These are phyloP conservation scores for Candida oleophila DNA, from an alignment of 805 yeast species.

Conservation along the genomic window DNA sequence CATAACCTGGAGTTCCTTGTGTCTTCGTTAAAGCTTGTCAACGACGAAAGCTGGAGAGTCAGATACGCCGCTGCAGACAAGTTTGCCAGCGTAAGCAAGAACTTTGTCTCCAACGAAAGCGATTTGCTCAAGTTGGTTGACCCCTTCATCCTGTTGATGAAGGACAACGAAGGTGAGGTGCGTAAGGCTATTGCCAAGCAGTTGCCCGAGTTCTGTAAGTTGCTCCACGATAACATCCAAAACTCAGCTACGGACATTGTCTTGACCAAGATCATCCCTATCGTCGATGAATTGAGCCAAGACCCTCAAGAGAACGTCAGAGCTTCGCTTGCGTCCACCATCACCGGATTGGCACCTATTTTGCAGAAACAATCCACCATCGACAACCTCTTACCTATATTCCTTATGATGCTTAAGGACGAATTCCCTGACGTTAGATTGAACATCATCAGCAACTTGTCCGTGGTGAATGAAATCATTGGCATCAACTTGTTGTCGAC, in stretches of 20 bases:
- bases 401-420: slow-evolving; percentile 91
- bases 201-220: slow-evolving; percentile 68
- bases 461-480: slow-evolving; percentile 88
- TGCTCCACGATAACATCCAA: slow-evolving; percentile 38
- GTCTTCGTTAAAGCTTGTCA: slow-evolving; percentile 67
- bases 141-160: slow-evolving; percentile 74
- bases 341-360: slow-evolving; percentile 82
- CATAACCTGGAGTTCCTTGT: slow-evolving; percentile 63
- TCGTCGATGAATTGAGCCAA: slow-evolving; percentile 76
- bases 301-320: slow-evolving; percentile 94
- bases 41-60: slow-evolving; percentile 96
- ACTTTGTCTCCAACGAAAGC: slow-evolving; percentile 55
- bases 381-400: slow-evolving; percentile 79
- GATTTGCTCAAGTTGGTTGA: slow-evolving; percentile 62
- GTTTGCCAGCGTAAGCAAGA: slow-evolving; percentile 69
- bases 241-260: slow-evolving; percentile 38
- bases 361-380: slow-evolving; percentile 83
- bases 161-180: slow-evolving; percentile 95
- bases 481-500: slow-evolving; percentile 88
- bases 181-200: slow-evolving; percentile 93
- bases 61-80: slow-evolving; percentile 98
- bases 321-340: slow-evolving; percentile 85
- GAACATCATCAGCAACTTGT: slow-evolving; percentile 88
- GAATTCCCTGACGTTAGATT: slow-evolving; percentile 95
- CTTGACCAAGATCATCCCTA: slow-evolving; percentile 73